Evolutionary conservation across 805 yeast genomes (phyloP), one percentile per base, ranked within the genome.

Genomic region (Groenewaldozyma tartarivorans): DNA sequence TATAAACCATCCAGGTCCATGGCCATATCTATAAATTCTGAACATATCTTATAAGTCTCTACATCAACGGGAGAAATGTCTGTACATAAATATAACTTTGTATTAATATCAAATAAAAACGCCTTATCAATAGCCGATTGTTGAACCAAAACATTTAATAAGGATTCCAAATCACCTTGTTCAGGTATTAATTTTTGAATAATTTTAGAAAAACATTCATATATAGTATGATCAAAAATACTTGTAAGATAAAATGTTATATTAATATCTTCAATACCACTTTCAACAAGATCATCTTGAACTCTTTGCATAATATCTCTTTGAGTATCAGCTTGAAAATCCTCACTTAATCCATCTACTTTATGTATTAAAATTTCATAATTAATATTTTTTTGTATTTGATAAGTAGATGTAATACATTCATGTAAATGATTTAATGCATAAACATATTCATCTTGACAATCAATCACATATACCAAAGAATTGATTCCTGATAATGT

Each of bases 241-340:
- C 95, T 82, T 1, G 98, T 92, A 52, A 86, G 68, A 60, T 92
- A 92, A 60, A 86, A 92, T 3, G 90, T 78, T 2, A 90, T 82
- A 55, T 86, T 92, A 15, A 87, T 94, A 18, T 92, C 94, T 54
- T 87, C 95, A 26, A 88, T 66, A 0, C 96, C 96, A 48, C 82
- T 72, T 55, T 88, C 97, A 43, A 82, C 67, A 30, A 92, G 68
- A 56, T 88, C 96, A 61, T 92, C 97, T 7, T 94, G 94, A 0
- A 90, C 86, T 49, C 97, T 69, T 58, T 88, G 96, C 85, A 86
- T 87, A 41, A 92, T 92, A 57, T 92, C 97, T 55, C 97, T 72
- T 57, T 88, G 96, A 7, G 96, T 92, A 58, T 92, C 98, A 39
- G 86, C 71, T 45, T 95, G 71, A 59, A 84, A 92, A 60, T 92